Conservation (phyloP, 2,329 filamentous ascomycete genomes). For the Microascus cirrosus region DNA sequence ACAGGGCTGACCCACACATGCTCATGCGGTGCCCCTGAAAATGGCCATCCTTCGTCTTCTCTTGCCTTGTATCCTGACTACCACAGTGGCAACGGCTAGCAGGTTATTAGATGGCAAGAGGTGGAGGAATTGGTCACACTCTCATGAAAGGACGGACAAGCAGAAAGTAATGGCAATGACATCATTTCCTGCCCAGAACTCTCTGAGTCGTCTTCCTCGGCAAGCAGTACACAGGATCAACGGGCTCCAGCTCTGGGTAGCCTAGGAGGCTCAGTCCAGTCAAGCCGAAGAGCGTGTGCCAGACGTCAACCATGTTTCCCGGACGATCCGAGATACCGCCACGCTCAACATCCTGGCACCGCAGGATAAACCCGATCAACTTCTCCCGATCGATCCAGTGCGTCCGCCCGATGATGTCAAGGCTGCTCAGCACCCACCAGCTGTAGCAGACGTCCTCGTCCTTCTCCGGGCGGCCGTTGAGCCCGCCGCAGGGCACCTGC, state of each 20-base stretch:
- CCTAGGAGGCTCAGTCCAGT: conserved; percentile 78
- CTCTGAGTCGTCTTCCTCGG: conserved; percentile 55
- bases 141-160: background rate
- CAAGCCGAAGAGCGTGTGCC: conserved; percentile 84
- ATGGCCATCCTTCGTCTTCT: conserved; percentile 36
- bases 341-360: conserved; percentile 72
- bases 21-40: conserved; percentile 15
- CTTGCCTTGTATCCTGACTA: conserved; percentile 60
- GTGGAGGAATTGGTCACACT: conserved; percentile 7
- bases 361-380: conserved; percentile 71
- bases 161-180: background rate
- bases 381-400: conserved; percentile 89
- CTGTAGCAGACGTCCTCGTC: conserved; percentile 95
- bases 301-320: conserved; percentile 93
- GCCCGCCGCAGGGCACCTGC: conserved; percentile 73
- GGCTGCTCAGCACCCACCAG: conserved; percentile 93
- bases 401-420: conserved; percentile 76
- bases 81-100: conserved; percentile 34
- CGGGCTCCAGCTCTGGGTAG: conserved; percentile 63
- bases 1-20: conserved; percentile 14
- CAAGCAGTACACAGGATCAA: conserved; percentile 85
- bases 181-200: conserved; percentile 28
- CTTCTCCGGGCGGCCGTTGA: conserved; percentile 94
- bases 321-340: conserved; percentile 87
- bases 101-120: conserved; percentile 67